Conservation (phyloP, 108 stramenopile species). For the Schizochytrium sp. region DNA sequence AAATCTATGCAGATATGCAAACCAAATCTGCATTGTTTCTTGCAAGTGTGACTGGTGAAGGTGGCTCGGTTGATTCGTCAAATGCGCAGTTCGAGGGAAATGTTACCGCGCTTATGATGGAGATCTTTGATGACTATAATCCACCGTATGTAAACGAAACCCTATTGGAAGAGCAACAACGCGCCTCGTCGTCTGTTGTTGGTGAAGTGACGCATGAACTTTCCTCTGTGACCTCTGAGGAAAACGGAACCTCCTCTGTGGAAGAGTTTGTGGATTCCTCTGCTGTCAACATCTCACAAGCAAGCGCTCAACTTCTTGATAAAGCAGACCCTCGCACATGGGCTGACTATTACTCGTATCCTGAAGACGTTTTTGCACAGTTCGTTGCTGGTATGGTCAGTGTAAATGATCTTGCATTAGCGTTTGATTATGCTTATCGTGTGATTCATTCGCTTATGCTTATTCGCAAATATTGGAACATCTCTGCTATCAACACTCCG, state of each 20-base stretch:
- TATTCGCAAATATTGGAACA: constrained; percentile 55
- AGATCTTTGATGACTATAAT: constrained; percentile 29
- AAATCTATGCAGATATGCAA: background rate
- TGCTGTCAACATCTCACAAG: constrained; percentile 24
- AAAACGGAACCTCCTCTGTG: background rate
- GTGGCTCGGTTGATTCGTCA: background rate
- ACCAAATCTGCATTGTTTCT: background rate
- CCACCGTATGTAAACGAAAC: constrained; percentile 35
- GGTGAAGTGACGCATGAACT: constrained; percentile 6
- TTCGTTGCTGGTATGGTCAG: background rate
- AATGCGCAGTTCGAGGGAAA: background rate
- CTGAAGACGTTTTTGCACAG: constrained; percentile 29
- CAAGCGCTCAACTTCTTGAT: constrained; percentile 14
- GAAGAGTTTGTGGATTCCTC: constrained; percentile 35
- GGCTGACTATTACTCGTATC: constrained; percentile 35
- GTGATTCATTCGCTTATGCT: constrained; percentile 13
- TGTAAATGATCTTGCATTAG: constrained; percentile 9
- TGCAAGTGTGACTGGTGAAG: background rate
- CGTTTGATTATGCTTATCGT: constrained; percentile 47
- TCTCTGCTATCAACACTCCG: constrained; percentile 41
- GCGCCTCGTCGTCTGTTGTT: background rate
- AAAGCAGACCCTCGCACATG: constrained; percentile 55
- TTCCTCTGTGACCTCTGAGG: background rate
- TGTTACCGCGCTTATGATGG: background rate
- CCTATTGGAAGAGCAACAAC: background rate